Evolutionary conservation across 1,284 basidiomycete species (phyloP).

Genomic region (Ustilago curta): DNA sequence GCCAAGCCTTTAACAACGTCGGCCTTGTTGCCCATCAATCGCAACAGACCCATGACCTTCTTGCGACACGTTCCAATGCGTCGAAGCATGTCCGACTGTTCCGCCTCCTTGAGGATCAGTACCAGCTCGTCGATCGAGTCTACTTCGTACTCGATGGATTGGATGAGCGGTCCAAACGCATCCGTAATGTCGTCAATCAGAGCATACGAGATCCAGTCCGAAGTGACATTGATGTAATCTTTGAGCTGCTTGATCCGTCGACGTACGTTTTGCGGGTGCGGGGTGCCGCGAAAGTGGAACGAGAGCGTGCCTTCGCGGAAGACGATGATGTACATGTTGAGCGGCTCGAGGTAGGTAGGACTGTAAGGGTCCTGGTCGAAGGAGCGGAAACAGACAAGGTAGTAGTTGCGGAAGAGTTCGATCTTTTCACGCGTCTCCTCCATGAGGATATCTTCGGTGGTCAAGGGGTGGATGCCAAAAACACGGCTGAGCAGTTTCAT

Average conservation of each 20-base stretch:
- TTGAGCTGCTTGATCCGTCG: constrained; percentile 98
- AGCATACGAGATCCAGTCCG: constrained; percentile 99
- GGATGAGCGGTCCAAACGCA: constrained; percentile 97
- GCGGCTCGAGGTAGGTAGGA: constrained; percentile 94
- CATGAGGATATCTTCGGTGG: constrained; percentile 99
- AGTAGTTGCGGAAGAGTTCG: constrained; percentile 98
- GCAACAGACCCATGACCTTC: constrained; percentile 97
- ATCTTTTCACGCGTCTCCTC: constrained; percentile 99
- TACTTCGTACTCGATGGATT: constrained; percentile 98
- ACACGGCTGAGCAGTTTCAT: constrained; percentile 87
- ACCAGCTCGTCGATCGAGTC: constrained; percentile 99
- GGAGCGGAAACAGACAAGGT: constrained; percentile 98
- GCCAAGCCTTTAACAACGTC: constrained; percentile 99
- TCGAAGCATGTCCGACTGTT: constrained; percentile 83
- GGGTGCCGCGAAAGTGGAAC: constrained; percentile 98
- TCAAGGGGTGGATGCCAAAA: constrained; percentile 96
- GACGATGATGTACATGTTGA: constrained; percentile 99
- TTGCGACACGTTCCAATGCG: constrained; percentile 97
- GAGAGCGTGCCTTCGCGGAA: constrained; percentile 96
- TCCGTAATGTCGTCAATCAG: constrained; percentile 99
- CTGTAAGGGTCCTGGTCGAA: constrained; percentile 99
- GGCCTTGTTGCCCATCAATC: constrained; percentile 98
- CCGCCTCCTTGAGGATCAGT: constrained; percentile 88
- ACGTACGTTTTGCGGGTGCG: constrained; percentile 97
- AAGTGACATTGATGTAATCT: constrained; percentile 98